A percentile compares a stretch with the other conserved stretches of the same genome.
Evolutionary conservation across 2,329 filamentous ascomycete genomes (phyloP).

Genomic region (Penicillium oxalicum): DNA sequence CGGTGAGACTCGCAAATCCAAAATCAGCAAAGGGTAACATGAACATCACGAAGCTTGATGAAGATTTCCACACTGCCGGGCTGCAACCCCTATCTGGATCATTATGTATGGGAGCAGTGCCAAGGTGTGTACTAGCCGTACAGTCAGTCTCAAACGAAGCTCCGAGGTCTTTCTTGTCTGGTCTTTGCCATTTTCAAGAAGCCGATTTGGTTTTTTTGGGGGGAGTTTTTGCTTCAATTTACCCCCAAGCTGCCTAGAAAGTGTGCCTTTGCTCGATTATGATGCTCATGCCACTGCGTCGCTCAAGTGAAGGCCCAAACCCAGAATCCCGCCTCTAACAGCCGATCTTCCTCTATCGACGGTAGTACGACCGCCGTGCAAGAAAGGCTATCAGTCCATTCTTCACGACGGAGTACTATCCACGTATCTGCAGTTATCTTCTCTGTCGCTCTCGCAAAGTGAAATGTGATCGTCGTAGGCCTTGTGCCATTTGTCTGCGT

Average conservation of each 20-base stretch:
- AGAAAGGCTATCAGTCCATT: background rate
- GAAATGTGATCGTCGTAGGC: slow-evolving; percentile 38
- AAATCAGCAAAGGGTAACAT: no score
- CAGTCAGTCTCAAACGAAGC: no score
- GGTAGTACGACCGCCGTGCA: background rate
- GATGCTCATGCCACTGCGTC: background rate
- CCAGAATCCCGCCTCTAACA: background rate
- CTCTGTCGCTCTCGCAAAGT: slow-evolving; percentile 38
- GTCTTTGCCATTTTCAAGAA: no score
- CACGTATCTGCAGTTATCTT: slow-evolving; percentile 19
- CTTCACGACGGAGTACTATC: background rate
- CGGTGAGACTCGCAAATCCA: background rate
- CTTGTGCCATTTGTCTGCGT: slow-evolving; percentile 42
- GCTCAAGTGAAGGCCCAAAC: background rate
- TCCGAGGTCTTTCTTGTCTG: no score
- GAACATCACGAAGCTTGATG: background rate
- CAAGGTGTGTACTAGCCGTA: no score
- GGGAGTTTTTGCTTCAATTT: background rate
- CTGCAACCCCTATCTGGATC: background rate
- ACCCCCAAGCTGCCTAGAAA: background rate
- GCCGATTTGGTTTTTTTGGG: no score
- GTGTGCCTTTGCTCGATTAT: background rate
- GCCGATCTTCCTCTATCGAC: background rate
- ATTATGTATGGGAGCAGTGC: no score
- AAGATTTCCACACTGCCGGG: background rate